Evolutionary conservation across 129 eudicot species (phyloP).

Genomic region (Tanacetum coccineum): DNA sequence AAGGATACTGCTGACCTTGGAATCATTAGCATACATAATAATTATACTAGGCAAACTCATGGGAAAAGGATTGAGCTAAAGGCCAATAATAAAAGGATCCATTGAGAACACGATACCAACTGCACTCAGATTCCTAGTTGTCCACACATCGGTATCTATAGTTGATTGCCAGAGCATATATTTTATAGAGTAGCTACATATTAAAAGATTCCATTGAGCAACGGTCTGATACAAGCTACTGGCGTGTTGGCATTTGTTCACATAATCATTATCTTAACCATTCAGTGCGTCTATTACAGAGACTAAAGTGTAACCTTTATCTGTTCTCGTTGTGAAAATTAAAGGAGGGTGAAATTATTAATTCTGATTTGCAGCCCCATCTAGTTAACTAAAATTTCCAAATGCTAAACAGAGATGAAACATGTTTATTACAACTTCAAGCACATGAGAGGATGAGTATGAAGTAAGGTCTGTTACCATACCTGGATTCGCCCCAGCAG

Average conservation of each 20-base stretch:
- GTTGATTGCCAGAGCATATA: slow-evolving; percentile 94
- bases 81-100: slow-evolving; percentile 97
- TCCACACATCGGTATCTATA: slow-evolving; percentile 66
- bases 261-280: slow-evolving; percentile 67
- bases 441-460: too few species aligned
- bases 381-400: too few species aligned
- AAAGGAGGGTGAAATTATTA: too few species aligned
- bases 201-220: slow-evolving; percentile 69
- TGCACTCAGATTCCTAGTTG: slow-evolving; percentile 84
- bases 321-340: slow-evolving; percentile 65
- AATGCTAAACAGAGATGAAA: too few species aligned
- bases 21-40: slow-evolving; percentile 78
- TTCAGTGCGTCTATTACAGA: slow-evolving; percentile 77
- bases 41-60: slow-evolving; percentile 87
- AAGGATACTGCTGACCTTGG: slow-evolving; percentile 55
- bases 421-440: too few species aligned
- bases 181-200: slow-evolving; percentile 85
- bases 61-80: slow-evolving; percentile 95
- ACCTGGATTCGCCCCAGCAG: too few species aligned
- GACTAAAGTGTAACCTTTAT: slow-evolving; percentile 51
- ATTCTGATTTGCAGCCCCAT: too few species aligned
- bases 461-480: too few species aligned
- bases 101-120: slow-evolving; percentile 87
- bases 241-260: slow-evolving; percentile 89
- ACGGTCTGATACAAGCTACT: slow-evolving; percentile 55